Percentiles rank a stretch among this genome's conserved stretches.
Evolutionary conservation across 2,329 filamentous ascomycete genomes (phyloP).

Genomic region (Bipolaris victoriae): DNA sequence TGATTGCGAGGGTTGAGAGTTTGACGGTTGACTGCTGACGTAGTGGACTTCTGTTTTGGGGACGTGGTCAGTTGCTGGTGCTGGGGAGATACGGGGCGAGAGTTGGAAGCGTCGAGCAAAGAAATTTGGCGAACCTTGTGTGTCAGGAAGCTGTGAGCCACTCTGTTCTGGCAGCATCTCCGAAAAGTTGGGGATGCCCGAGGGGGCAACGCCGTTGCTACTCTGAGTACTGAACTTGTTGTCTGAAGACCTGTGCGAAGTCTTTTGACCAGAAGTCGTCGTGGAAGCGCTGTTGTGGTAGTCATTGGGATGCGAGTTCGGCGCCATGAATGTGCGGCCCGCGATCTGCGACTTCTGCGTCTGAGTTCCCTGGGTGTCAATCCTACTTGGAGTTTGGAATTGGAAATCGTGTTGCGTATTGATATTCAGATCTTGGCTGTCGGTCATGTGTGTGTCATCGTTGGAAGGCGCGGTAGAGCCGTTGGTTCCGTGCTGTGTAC

Average conservation of each 20-base stretch:
- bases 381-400: constrained; percentile 41
- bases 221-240: constrained; percentile 76
- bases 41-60: constrained; percentile 39
- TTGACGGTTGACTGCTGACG: constrained; percentile 45
- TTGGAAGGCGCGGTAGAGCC: constrained; percentile 51
- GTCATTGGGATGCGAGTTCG: constrained; percentile 64
- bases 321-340: constrained; percentile 64
- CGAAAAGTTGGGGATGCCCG: constrained; percentile 62
- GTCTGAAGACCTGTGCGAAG: constrained; percentile 73
- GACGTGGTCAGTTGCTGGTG: constrained; percentile 26
- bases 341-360: constrained; percentile 70
- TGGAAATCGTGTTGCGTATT: constrained; percentile 39
- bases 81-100: constrained; percentile 14
- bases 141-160: constrained; percentile 68
- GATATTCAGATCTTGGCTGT: constrained; percentile 49
- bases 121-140: constrained; percentile 58
- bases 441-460: constrained; percentile 55
- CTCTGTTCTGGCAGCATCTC: constrained; percentile 57
- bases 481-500: constrained; percentile 53
- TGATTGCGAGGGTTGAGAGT: constrained; percentile 48
- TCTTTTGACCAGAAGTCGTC: constrained; percentile 80
- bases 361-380: constrained; percentile 47
- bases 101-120: constrained; percentile 23
- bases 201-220: constrained; percentile 65
- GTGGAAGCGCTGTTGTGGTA: constrained; percentile 88